A percentile compares a stretch with the other conserved stretches of the same genome.
Evolutionary conservation across 805 yeast species (phyloP).

Genomic region (Saturnispora ahearnii): DNA sequence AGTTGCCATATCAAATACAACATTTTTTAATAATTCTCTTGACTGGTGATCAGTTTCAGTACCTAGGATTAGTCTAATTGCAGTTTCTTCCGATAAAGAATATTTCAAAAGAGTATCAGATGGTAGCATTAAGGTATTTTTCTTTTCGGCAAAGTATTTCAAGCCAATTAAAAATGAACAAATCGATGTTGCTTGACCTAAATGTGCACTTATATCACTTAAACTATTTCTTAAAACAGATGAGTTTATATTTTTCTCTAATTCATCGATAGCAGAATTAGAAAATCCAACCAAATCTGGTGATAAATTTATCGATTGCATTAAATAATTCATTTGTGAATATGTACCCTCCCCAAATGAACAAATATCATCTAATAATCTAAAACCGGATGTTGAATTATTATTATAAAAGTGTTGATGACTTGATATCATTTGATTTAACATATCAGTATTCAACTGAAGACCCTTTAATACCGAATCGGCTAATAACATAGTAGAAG

Average conservation of each 20-base stretch:
- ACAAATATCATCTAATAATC: conserved; percentile 47
- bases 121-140: conserved; percentile 53
- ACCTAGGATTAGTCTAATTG: conserved; percentile 41
- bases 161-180: conserved; percentile 56
- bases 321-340: conserved; percentile 63
- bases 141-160: conserved; percentile 43
- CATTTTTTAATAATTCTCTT: conserved; percentile 38
- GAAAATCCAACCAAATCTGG: conserved; percentile 48
- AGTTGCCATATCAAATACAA: conserved; percentile 61
- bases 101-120: conserved; percentile 45
- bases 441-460: conserved; percentile 42
- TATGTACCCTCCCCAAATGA: conserved; percentile 73
- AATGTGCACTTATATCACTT: conserved; percentile 63
- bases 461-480: conserved; percentile 42
- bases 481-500: conserved; percentile 51
- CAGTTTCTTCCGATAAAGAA: conserved; percentile 53
- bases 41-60: conserved; percentile 26
- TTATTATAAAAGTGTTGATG: conserved; percentile 44
- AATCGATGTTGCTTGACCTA: conserved; percentile 74
- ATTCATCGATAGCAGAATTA: conserved; percentile 30
- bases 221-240: conserved; percentile 24
- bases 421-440: conserved; percentile 53
- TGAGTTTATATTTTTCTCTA: conserved; percentile 36
- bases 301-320: conserved; percentile 51
- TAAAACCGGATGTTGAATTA: conserved; percentile 34